Percentiles rank a stretch among this genome's conserved stretches.
Evolutionary conservation across 495 filamentous ascomycete genomes (phyloP).

Genomic region (Zalerion maritima): DNA sequence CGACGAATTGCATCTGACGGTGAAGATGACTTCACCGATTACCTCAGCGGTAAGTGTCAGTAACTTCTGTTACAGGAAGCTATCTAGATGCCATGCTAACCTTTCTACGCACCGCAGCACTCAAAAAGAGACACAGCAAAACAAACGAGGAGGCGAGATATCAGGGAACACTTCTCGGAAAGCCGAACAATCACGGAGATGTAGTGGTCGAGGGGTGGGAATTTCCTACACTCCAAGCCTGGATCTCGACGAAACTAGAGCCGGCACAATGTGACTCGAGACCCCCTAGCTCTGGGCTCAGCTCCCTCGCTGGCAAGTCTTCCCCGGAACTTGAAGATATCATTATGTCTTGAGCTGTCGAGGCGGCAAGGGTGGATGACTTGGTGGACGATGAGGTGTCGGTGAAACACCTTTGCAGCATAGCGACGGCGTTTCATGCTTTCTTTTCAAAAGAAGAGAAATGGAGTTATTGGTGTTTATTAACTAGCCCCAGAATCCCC

Average conservation of each 20-base stretch:
- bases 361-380: too few species aligned
- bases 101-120: constrained; percentile 17
- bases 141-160: constrained; percentile 65
- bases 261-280: constrained; percentile 21
- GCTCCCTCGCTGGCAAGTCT: constrained; percentile 30
- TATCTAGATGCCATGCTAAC: not conserved
- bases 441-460: too few species aligned
- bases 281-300: constrained; percentile 35
- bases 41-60: constrained; percentile 41
- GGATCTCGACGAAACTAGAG: constrained; percentile 29
- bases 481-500: too few species aligned
- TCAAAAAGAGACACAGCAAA: constrained; percentile 79
- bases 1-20: constrained; percentile 43
- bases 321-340: too few species aligned
- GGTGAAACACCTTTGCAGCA: too few species aligned
- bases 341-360: too few species aligned
- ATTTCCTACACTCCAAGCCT: constrained; percentile 49
- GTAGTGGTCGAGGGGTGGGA: constrained; percentile 59
- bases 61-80: not conserved
- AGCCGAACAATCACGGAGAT: constrained; percentile 47
- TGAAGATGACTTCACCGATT: constrained; percentile 45
- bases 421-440: too few species aligned
- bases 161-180: constrained; percentile 64
- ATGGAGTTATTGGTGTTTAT: too few species aligned
- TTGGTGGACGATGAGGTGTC: too few species aligned